Conservation (phyloP, 2,329 filamentous ascomycete species). For the Talaromyces sp. region DNA sequence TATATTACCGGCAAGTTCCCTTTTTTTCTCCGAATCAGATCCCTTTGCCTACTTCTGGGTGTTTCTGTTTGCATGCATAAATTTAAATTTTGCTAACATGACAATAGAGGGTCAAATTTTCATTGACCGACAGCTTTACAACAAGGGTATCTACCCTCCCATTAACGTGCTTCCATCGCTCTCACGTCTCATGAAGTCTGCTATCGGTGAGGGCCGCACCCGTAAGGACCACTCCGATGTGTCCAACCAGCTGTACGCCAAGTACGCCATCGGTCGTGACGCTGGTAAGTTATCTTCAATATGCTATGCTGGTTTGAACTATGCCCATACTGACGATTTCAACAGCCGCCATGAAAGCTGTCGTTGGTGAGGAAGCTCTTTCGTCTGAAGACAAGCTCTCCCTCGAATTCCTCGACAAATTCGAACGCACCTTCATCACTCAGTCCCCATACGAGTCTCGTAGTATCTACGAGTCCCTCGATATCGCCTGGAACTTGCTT, state of each 20-base stretch:
- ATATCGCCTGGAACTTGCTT: conserved; percentile 93
- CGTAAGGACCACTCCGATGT: conserved; percentile 97
- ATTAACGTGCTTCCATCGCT: conserved; percentile 98
- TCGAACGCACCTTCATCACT: conserved; percentile 90
- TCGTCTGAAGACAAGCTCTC: conserved; percentile 97
- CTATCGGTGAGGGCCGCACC: conserved; percentile 96
- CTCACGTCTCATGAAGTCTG: conserved; percentile 99
- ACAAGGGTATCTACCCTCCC: conserved; percentile 97
- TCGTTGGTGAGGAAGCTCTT: conserved; percentile 96
- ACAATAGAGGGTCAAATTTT: conserved; percentile 86
- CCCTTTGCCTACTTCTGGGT: no score
- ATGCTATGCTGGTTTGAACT: not conserved
- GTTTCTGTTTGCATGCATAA: conserved; percentile 76
- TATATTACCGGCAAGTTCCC: conserved; percentile 71
- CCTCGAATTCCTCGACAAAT: conserved; percentile 97
- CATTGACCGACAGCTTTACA: conserved; percentile 88
- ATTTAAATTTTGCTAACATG: no score
- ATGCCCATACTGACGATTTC: conserved; percentile 2
- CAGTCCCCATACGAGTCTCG: conserved; percentile 93
- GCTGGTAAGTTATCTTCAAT: conserved; percentile 54
- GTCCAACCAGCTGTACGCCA: conserved; percentile 98
- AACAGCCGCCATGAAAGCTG: conserved; percentile 92
- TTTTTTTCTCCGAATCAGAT: no score
- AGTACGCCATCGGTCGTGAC: conserved; percentile 98
- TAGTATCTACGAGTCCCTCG: conserved; percentile 88